These are phyloP conservation scores for Peniophora sp. DNA, from an alignment of 1,284 basidiomycete species.

Conservation along the genomic window DNA sequence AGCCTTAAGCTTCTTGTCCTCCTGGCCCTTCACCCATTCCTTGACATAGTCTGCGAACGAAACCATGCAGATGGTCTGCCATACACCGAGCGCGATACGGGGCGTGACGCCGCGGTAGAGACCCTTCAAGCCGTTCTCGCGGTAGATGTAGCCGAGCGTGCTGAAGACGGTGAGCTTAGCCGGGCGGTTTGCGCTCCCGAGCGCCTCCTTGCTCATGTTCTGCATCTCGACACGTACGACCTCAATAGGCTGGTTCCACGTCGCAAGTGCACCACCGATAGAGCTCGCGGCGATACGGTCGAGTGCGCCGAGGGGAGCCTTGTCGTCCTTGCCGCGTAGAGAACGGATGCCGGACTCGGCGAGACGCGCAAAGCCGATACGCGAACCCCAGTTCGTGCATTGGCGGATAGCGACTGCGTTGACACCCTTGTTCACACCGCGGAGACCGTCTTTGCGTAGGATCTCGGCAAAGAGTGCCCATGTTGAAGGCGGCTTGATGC, in stretches of 20 bases:
- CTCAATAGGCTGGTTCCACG: conserved; percentile 99
- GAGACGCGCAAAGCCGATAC: conserved; percentile 95
- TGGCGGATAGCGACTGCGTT: conserved; percentile 97
- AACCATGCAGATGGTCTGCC: conserved; percentile 99
- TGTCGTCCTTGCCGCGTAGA: conserved; percentile 68
- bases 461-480: conserved; percentile 95
- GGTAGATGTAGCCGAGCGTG: conserved; percentile 90
- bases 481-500: conserved; percentile 87
- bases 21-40: conserved; percentile 39
- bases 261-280: conserved; percentile 91
- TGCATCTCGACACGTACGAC: conserved; percentile 99
- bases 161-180: conserved; percentile 88
- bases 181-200: conserved; percentile 65
- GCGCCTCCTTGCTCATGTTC: conserved; percentile 85
- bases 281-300: conserved; percentile 92
- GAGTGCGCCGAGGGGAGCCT: conserved; percentile 65
- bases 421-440: conserved; percentile 99
- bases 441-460: conserved; percentile 87
- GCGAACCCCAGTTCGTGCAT: conserved; percentile 99
- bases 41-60: conserved; percentile 95
- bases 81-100: conserved; percentile 91
- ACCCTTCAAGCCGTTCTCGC: conserved; percentile 93
- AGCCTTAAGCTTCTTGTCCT: not conserved
- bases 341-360: conserved; percentile 81
- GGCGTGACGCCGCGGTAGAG: conserved; percentile 97